Conservation (phyloP, 23 red algal species). For the Gracilaria gracilis region DNA sequence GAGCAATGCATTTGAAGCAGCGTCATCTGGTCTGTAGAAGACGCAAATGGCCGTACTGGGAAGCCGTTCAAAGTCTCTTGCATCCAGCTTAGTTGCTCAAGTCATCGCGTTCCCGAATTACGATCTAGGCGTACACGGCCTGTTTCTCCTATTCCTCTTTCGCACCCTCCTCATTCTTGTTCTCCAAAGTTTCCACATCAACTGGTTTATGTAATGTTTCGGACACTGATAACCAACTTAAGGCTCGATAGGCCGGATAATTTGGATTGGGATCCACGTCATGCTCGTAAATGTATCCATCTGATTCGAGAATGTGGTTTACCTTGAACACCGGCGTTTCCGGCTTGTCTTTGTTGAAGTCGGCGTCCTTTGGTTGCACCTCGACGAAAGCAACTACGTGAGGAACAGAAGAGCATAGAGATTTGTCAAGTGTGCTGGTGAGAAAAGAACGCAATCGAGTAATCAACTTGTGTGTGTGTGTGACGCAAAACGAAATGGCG, state of each 20-base stretch:
- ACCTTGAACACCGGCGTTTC: constrained; percentile 8
- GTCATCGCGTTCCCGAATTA: background rate
- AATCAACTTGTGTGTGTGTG: background rate
- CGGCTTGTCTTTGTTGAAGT: background rate
- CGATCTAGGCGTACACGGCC: background rate
- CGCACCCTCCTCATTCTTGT: background rate
- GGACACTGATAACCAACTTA: constrained; percentile 56
- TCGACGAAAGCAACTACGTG: constrained; percentile 21
- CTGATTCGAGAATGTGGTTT: constrained; percentile 33
- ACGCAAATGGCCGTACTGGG: background rate
- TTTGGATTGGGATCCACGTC: constrained; percentile 38
- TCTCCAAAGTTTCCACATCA: constrained; percentile 29
- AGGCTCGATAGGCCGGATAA: constrained; percentile 28
- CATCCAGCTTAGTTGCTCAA: background rate
- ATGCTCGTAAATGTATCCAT: constrained; percentile 56
- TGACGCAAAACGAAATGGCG: background rate
- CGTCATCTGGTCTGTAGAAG: background rate
- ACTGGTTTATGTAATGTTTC: constrained; percentile 57
- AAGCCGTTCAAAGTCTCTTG: background rate
- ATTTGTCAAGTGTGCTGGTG: background rate
- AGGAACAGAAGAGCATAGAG: background rate
- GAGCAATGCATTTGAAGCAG: constrained; percentile 45
- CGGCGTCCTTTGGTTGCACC: background rate
- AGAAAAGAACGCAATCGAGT: background rate
- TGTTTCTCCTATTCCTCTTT: background rate